These are phyloP conservation scores for Starmerella geochares DNA, from an alignment of 805 yeast species.

Conservation along the genomic window DNA sequence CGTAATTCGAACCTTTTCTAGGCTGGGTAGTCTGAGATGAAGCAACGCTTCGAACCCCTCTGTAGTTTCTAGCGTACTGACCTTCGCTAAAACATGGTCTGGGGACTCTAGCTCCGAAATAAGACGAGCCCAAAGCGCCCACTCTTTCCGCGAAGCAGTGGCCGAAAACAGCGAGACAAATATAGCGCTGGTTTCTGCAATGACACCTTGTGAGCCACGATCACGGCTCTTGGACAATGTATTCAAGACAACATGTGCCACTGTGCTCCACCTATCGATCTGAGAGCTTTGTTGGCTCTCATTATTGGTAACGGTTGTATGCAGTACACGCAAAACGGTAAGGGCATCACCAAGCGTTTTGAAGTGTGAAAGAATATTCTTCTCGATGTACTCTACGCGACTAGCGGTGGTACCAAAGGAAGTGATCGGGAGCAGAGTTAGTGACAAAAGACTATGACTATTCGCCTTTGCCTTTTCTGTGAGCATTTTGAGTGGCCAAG, in stretches of 20 bases:
- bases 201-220: background rate
- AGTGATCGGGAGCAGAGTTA: background rate
- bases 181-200: background rate
- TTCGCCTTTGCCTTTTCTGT: conserved; percentile 1
- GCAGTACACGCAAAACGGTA: background rate
- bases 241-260: background rate
- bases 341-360: background rate
- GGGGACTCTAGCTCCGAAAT: background rate
- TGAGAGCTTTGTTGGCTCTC: conserved; percentile 7
- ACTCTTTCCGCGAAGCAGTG: background rate
- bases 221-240: background rate
- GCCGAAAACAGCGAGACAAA: background rate
- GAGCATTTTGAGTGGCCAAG: conserved; percentile 2
- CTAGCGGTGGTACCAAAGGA: background rate
- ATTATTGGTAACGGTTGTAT: background rate
- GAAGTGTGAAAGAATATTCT: background rate
- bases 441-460: conserved; percentile 3
- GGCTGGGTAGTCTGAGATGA: background rate
- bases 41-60: background rate
- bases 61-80: background rate
- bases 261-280: background rate
- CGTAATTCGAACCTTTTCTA: background rate
- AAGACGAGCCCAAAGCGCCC: background rate
- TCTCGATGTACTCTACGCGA: conserved; percentile 1
- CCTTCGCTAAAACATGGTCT: background rate